Evolutionary conservation across 2,329 filamentous ascomycete species (phyloP).

Genomic region (Trichocomaceae sp.): DNA sequence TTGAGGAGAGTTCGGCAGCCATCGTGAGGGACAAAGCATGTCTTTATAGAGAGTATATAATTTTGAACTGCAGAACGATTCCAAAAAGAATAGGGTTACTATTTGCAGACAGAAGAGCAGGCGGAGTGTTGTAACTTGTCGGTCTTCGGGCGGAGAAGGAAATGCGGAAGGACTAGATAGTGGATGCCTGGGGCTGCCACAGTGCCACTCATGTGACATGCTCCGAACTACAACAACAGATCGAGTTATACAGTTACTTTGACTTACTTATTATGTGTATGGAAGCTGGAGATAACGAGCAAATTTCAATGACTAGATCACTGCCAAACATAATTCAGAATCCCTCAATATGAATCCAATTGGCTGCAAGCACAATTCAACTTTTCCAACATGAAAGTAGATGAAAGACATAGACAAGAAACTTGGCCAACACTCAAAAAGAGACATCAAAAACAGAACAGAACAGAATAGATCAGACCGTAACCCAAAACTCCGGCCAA

Average conservation of each 20-base stretch:
- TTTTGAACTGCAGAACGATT: neutral
- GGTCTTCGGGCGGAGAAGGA: neutral
- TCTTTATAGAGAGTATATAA: neutral
- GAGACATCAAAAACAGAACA: slow-evolving; percentile 18
- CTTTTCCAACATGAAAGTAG: slow-evolving; percentile 5
- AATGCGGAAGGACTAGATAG: neutral
- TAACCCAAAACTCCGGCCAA: slow-evolving; percentile 35
- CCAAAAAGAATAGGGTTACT: neutral
- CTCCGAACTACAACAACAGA: too few species aligned
- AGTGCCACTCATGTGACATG: too few species aligned
- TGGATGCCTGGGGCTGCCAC: neutral
- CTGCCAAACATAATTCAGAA: neutral
- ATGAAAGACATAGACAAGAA: slow-evolving; percentile 17
- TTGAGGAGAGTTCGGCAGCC: slow-evolving; percentile 41
- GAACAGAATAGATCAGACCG: slow-evolving; percentile 16
- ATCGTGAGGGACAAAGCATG: slow-evolving; percentile 18
- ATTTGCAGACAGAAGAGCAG: neutral
- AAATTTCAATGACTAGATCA: neutral
- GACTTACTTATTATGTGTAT: neutral
- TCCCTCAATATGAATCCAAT: neutral
- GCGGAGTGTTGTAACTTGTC: neutral
- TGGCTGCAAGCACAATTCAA: neutral
- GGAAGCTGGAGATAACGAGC: neutral
- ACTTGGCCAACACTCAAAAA: slow-evolving; percentile 11
- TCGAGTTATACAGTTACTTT: too few species aligned